Percentiles rank a stretch among this genome's conserved stretches.
Evolutionary conservation across 1,139 yeast species (phyloP).

Genomic region (Debaryomycetaceae sp.): DNA sequence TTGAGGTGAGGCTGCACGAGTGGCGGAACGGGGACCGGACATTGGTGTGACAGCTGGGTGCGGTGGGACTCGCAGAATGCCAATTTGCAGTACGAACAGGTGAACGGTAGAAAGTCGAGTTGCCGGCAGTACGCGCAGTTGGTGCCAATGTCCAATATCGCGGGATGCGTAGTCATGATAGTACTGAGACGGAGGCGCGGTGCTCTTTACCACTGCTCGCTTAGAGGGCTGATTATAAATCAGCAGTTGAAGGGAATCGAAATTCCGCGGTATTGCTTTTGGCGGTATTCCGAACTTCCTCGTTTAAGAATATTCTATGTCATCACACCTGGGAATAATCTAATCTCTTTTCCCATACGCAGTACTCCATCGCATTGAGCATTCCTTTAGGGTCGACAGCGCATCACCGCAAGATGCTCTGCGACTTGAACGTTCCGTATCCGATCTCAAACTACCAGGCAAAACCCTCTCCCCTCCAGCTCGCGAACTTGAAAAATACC

Average conservation of each 20-base stretch:
- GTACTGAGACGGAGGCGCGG: too few species aligned
- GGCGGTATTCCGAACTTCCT: too few species aligned
- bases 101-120: conserved; percentile 61
- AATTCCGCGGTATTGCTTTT: too few species aligned
- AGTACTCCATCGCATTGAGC: too few species aligned
- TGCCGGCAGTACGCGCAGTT: conserved; percentile 56
- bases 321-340: too few species aligned
- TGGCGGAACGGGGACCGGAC: conserved; percentile 14
- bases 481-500: conserved; percentile 35
- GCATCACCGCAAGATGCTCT: conserved; percentile 19
- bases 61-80: conserved; percentile 54
- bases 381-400: too few species aligned
- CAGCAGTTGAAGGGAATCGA: too few species aligned
- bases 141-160: conserved; percentile 58
- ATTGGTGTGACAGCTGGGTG: conserved; percentile 34
- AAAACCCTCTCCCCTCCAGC: conserved; percentile 29
- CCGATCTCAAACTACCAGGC: conserved; percentile 44
- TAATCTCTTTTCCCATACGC: too few species aligned
- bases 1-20: conserved; percentile 4
- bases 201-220: too few species aligned
- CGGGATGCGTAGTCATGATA: too few species aligned
- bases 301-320: too few species aligned
- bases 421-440: conserved; percentile 79
- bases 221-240: too few species aligned
- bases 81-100: conserved; percentile 45